These are phyloP conservation scores for Prosopis cineraria DNA, from an alignment of 306 rosid genomes.

Conservation along the genomic window DNA sequence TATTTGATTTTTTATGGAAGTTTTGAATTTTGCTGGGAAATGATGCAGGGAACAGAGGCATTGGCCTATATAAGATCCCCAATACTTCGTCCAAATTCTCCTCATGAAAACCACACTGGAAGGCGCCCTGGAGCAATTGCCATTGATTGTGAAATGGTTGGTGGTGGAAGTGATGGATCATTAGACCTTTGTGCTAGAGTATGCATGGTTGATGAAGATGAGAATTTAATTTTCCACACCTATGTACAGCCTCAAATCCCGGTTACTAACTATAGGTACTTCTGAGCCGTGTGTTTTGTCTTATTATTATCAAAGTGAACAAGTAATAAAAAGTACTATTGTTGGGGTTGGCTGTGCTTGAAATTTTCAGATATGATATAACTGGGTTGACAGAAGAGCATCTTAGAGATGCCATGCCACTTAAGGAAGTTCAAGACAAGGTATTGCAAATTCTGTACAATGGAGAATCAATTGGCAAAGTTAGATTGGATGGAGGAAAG, in stretches of 20 bases:
- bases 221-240: slow-evolving; percentile 67
- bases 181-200: slow-evolving; percentile 82
- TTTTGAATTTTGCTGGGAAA: slow-evolving; percentile 27
- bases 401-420: slow-evolving; percentile 73
- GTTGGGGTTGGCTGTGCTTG: slow-evolving; percentile 25
- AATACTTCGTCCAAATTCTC: slow-evolving; percentile 33
- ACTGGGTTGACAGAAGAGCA: slow-evolving; percentile 80
- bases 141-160: slow-evolving; percentile 87
- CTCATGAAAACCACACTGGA: slow-evolving; percentile 34
- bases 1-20: slow-evolving; percentile 15
- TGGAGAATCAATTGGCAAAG: slow-evolving; percentile 62
- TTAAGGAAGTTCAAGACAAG: slow-evolving; percentile 62
- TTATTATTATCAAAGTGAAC: slow-evolving; percentile 31
- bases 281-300: slow-evolving; percentile 28
- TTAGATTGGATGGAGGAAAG: slow-evolving; percentile 65
- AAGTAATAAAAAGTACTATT: background rate
- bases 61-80: slow-evolving; percentile 34
- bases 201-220: slow-evolving; percentile 76
- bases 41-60: slow-evolving; percentile 57
- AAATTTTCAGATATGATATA: slow-evolving; percentile 61
- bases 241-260: slow-evolving; percentile 66
- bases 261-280: slow-evolving; percentile 69
- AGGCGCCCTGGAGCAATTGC: slow-evolving; percentile 56
- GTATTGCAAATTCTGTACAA: slow-evolving; percentile 63
- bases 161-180: slow-evolving; percentile 88